Percentiles rank a stretch among this genome's conserved stretches.
Conservation (phyloP, 306 rosid genomes). For the Purshia tridentata region DNA sequence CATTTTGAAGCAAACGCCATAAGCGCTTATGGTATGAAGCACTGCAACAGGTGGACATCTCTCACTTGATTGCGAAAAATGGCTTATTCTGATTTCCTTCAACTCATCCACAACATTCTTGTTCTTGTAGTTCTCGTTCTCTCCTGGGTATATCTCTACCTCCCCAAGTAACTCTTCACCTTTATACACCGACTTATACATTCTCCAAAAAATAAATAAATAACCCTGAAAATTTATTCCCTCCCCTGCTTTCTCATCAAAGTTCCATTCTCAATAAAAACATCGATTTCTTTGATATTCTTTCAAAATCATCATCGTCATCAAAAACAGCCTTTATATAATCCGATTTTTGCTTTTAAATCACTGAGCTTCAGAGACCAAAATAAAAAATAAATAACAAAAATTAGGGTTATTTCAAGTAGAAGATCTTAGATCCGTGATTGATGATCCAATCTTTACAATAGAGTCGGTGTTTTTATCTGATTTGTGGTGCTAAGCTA, state of each 20-base stretch:
- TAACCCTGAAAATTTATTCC: conserved; percentile 1
- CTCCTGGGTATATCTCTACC: conserved; percentile 77
- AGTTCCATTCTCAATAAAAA: conserved; percentile 28
- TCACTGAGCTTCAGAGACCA: conserved; percentile 24
- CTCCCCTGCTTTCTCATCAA: conserved; percentile 39
- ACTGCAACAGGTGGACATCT: conserved; percentile 99
- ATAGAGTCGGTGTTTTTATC: conserved; percentile 13
- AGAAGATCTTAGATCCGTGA: conserved; percentile 64
- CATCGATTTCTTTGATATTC: conserved; percentile 34
- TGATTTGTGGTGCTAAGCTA: conserved; percentile 37
- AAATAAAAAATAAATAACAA: conserved; percentile 5
- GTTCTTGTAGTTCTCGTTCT: conserved; percentile 43
- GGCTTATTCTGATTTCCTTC: conserved; percentile 91
- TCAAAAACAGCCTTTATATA: conserved; percentile 55
- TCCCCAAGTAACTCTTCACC: conserved; percentile 91
- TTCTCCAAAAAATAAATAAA: conserved; percentile 31
- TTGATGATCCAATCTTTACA: conserved; percentile 36
- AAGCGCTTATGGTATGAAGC: conserved; percentile 75
- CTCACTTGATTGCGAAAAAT: conserved; percentile 93
- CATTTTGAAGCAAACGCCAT: conserved; percentile 97
- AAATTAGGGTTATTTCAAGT: conserved; percentile 39
- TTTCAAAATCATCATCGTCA: conserved; percentile 42
- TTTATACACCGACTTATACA: conserved; percentile 79
- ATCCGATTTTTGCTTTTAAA: conserved; percentile 61
- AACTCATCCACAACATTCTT: conserved; percentile 44